Evolutionary conservation across 352 stramenopile genomes (phyloP).

Genomic region (Globisporangium megalacanthum): DNA sequence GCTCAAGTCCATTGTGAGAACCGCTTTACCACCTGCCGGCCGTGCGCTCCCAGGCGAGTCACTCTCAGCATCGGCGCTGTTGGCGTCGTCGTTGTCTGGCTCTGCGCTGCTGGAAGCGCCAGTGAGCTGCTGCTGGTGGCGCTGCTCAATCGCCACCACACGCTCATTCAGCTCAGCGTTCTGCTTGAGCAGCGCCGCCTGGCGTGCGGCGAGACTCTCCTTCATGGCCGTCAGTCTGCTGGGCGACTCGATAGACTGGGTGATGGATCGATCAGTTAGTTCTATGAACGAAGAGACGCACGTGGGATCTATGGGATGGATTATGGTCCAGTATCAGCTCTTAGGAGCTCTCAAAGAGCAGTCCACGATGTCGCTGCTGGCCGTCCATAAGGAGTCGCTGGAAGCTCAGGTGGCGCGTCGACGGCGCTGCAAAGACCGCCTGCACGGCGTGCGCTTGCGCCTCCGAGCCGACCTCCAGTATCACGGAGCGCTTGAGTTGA

Average conservation of each 20-base stretch:
- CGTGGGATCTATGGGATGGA: background rate
- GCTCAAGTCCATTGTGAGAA: constrained; percentile 40
- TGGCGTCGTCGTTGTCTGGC: background rate
- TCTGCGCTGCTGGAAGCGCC: background rate
- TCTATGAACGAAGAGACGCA: background rate
- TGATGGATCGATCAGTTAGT: too few species aligned
- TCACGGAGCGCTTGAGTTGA: constrained; percentile 8
- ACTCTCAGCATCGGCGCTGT: background rate
- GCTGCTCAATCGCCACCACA: constrained; percentile 62
- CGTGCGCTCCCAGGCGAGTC: constrained; percentile 1
- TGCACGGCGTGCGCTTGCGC: constrained; percentile 39
- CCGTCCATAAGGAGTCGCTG: constrained; percentile 37
- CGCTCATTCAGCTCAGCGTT: constrained; percentile 62
- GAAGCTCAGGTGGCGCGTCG: constrained; percentile 14
- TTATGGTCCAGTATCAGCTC: too few species aligned
- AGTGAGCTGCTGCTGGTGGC: constrained; percentile 39
- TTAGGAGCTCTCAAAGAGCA: constrained; percentile 24
- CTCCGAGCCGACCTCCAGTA: constrained; percentile 61
- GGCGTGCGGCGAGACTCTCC: constrained; percentile 46
- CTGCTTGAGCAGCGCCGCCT: constrained; percentile 52
- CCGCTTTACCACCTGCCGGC: constrained; percentile 3
- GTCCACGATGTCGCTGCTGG: constrained; percentile 25
- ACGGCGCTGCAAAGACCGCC: constrained; percentile 25
- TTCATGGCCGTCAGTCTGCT: constrained; percentile 27
- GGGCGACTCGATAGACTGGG: too few species aligned